phyloP scores from a whole-genome alignment of 1,139 yeast genomes.

The Ogataea hybrid region DNA sequence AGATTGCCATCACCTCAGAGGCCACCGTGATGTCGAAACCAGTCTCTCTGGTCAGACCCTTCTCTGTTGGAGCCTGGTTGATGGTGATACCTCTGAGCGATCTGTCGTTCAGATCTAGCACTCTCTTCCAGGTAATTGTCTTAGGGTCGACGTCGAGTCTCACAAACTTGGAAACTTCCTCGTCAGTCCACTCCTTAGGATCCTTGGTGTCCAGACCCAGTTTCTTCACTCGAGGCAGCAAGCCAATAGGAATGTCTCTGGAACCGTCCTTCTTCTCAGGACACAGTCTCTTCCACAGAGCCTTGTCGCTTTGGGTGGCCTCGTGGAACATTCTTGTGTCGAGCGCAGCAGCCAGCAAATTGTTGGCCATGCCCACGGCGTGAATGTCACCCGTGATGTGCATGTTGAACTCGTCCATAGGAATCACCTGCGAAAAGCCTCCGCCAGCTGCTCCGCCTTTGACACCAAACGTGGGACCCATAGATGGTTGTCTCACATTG shows the following conservation, averaged over 20 bases:
- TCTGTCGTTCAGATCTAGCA: constrained; percentile 94
- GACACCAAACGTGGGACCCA: constrained; percentile 99
- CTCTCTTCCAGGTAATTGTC: constrained; percentile 95
- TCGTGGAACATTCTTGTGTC: constrained; percentile 99
- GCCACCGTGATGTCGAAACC: constrained; percentile 98
- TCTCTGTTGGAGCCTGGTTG: constrained; percentile 94
- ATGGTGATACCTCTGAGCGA: constrained; percentile 88
- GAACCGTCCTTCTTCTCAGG: constrained; percentile 78
- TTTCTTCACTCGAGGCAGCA: constrained; percentile 75
- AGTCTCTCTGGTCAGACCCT: constrained; percentile 83
- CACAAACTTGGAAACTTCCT: constrained; percentile 73
- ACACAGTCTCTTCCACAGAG: constrained; percentile 81
- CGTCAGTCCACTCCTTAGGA: constrained; percentile 78
- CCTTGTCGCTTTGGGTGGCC: constrained; percentile 85
- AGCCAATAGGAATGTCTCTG: constrained; percentile 73
- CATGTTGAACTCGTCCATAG: constrained; percentile 99
- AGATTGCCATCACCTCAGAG: constrained; percentile 95
- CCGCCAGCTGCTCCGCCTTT: constrained; percentile 99
- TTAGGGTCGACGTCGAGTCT: constrained; percentile 92
- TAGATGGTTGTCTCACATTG: constrained; percentile 95
- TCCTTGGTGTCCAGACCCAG: constrained; percentile 78
- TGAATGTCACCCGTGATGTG: constrained; percentile 98
- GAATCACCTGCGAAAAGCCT: constrained; percentile 97
- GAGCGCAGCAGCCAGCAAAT: constrained; percentile 93
- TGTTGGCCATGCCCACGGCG: constrained; percentile 95